These are phyloP conservation scores for Phylloporus rhodoxanthus DNA, from an alignment of 768 basidiomycete genomes.

Conservation along the genomic window DNA sequence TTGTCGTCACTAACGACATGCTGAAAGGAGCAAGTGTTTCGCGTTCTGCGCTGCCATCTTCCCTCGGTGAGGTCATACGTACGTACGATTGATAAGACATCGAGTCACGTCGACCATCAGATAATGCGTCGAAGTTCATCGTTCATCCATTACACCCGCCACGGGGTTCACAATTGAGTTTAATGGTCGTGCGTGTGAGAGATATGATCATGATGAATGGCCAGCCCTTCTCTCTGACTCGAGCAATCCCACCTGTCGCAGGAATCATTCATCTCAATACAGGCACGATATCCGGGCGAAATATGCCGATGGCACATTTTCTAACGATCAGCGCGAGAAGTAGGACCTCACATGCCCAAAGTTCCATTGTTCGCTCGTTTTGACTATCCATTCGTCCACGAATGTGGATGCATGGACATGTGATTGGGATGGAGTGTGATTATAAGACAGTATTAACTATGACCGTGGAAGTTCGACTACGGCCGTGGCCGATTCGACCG, in stretches of 20 bases:
- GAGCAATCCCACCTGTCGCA: not conserved
- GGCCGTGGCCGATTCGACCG: not conserved
- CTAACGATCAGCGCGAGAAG: not conserved
- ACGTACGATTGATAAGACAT: slow-evolving; percentile 14
- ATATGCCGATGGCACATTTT: not conserved
- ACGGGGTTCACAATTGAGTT: not conserved
- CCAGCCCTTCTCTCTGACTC: not conserved
- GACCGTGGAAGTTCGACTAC: not conserved
- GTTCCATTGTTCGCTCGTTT: slow-evolving; percentile 7
- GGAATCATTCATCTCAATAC: not conserved
- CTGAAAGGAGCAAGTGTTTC: slow-evolving; percentile 1
- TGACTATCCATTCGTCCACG: not conserved
- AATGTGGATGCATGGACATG: not conserved
- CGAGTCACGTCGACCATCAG: slow-evolving; percentile 10
- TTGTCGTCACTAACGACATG: slow-evolving; percentile 4
- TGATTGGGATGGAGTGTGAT: slow-evolving; percentile 6
- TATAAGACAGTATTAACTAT: not conserved
- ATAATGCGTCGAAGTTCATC: slow-evolving; percentile 3
- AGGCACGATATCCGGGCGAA: not conserved
- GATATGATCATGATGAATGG: not conserved
- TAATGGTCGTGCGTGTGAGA: not conserved
- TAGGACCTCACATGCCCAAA: not conserved
- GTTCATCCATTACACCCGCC: not conserved
- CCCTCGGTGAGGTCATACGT: not conserved
- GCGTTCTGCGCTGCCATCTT: not conserved